phyloP scores from a whole-genome alignment of 1,284 basidiomycete genomes.

The Apiotrichum domesticum region DNA sequence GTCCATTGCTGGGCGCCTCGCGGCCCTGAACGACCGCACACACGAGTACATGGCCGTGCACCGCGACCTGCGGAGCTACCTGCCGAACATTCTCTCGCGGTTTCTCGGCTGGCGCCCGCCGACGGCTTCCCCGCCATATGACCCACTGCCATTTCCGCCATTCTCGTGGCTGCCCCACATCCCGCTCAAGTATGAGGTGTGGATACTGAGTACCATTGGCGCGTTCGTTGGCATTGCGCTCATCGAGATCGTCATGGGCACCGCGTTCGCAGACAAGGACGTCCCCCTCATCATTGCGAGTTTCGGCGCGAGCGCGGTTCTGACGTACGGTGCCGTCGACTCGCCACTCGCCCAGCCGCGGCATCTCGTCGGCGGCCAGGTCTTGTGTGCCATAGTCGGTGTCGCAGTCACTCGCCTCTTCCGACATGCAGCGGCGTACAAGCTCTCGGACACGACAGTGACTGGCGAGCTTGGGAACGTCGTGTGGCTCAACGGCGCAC shows the following conservation, averaged over 20 bases:
- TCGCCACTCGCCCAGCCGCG: constrained; percentile 59
- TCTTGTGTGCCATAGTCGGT: constrained; percentile 54
- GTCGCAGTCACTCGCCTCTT: constrained; percentile 58
- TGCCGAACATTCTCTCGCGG: constrained; percentile 20
- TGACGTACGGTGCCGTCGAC: constrained; percentile 58
- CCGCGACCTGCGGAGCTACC: constrained; percentile 25
- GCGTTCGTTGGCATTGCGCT: constrained; percentile 56
- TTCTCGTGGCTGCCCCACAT: constrained; percentile 38
- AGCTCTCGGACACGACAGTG: constrained; percentile 39
- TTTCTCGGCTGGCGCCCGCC: constrained; percentile 29
- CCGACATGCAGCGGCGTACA: constrained; percentile 44
- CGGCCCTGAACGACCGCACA: background rate
- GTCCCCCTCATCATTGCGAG: constrained; percentile 50
- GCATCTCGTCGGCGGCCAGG: constrained; percentile 56
- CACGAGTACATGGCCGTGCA: constrained; percentile 1
- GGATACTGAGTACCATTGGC: constrained; percentile 52
- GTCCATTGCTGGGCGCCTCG: background rate
- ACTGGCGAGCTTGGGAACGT: constrained; percentile 36
- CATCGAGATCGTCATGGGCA: constrained; percentile 55
- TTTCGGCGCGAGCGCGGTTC: constrained; percentile 58
- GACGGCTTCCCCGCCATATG: constrained; percentile 17
- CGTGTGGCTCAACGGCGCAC: constrained; percentile 56
- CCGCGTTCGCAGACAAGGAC: constrained; percentile 19
- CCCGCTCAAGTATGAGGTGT: constrained; percentile 50
- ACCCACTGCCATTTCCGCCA: constrained; percentile 28